Conservation (phyloP, 1,284 basidiomycete genomes). For the Rhodotorula sp. region DNA sequence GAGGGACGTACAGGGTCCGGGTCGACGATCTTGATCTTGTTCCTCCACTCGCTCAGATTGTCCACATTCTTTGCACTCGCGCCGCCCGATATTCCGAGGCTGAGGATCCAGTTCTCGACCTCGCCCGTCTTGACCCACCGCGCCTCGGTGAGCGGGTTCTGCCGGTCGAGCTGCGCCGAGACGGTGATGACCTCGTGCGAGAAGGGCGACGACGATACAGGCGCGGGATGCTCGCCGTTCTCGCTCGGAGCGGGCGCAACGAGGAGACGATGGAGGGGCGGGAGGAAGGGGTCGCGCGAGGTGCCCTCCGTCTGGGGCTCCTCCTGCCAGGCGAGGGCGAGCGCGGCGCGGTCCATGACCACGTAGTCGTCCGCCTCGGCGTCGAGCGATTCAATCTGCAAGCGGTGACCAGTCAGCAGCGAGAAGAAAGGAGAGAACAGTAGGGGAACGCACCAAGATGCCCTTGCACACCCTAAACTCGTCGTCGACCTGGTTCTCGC, state of each 20-base stretch:
- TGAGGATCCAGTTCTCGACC: constrained; percentile 86
- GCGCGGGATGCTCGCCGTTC: constrained; percentile 13
- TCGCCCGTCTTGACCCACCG: constrained; percentile 95
- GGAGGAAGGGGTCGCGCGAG: constrained; percentile 40
- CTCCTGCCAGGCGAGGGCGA: constrained; percentile 39
- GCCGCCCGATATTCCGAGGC: constrained; percentile 66
- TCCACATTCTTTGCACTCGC: constrained; percentile 42
- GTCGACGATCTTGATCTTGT: constrained; percentile 86
- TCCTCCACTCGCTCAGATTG: constrained; percentile 68
- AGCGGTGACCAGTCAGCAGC: neutral
- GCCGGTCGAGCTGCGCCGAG: constrained; percentile 71
- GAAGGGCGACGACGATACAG: neutral
- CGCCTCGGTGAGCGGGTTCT: constrained; percentile 84
- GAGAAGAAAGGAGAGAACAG: neutral
- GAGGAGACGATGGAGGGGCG: constrained; percentile 45
- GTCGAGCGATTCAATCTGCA: constrained; percentile 72
- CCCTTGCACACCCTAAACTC: constrained; percentile 62
- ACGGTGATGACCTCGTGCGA: constrained; percentile 47
- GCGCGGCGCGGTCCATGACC: constrained; percentile 42
- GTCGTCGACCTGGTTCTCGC: constrained; percentile 56
- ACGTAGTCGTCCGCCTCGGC: constrained; percentile 57
- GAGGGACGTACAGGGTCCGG: constrained; percentile 84
- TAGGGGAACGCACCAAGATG: constrained; percentile 63
- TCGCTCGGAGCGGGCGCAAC: neutral
- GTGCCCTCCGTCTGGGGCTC: constrained; percentile 5